These are phyloP conservation scores for Suhomyces atakaporum DNA, from an alignment of 1,139 yeast species.

Conservation along the genomic window DNA sequence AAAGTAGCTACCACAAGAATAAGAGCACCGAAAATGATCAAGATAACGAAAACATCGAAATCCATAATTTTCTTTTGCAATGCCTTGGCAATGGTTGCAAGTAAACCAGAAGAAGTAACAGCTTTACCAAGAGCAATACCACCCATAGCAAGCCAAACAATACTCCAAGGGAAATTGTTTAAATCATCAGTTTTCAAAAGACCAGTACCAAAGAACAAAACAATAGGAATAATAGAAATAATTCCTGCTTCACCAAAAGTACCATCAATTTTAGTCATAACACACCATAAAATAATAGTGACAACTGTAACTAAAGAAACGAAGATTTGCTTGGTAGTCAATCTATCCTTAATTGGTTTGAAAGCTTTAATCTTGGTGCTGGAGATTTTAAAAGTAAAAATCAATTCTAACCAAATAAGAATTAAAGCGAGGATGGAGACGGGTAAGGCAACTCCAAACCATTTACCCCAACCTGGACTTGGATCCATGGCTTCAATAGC, in stretches of 20 bases:
- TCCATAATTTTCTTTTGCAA: conserved; percentile 64
- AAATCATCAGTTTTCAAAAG: conserved; percentile 80
- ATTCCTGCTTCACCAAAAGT: conserved; percentile 89
- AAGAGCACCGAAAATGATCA: conserved; percentile 75
- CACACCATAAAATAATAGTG: conserved; percentile 87
- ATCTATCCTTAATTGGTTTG: conserved; percentile 69
- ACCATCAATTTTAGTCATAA: conserved; percentile 61
- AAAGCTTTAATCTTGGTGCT: conserved; percentile 48
- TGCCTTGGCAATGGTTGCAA: conserved; percentile 71
- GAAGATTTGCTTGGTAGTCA: conserved; percentile 72
- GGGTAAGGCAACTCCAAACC: conserved; percentile 89
- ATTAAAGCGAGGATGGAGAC: conserved; percentile 64
- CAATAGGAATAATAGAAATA: conserved; percentile 80
- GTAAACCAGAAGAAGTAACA: conserved; percentile 81
- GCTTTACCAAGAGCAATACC: conserved; percentile 94
- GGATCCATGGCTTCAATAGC: conserved; percentile 88
- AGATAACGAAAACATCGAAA: conserved; percentile 65
- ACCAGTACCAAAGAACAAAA: conserved; percentile 86
- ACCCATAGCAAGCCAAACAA: conserved; percentile 93
- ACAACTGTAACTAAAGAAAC: conserved; percentile 63
- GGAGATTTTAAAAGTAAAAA: conserved; percentile 66
- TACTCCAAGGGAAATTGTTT: conserved; percentile 92
- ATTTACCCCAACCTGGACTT: conserved; percentile 89
- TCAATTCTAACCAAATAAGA: conserved; percentile 69
- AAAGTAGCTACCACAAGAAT: conserved; percentile 86